Evolutionary conservation across 73 alveolate genomes (phyloP).

Genomic region (Paramecium tetraurelia): DNA sequence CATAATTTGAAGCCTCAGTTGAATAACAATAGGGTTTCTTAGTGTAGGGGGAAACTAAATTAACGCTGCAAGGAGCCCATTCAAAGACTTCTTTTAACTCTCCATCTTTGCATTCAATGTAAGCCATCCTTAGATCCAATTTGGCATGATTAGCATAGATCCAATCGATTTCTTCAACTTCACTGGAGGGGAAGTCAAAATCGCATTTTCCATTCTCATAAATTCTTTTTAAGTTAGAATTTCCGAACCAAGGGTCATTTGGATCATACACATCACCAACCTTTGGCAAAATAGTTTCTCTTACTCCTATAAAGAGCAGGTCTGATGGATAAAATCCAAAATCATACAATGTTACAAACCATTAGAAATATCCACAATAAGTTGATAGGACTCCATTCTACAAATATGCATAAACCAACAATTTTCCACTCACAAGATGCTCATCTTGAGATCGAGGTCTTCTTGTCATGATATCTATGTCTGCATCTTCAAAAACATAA

Average conservation of each 20-base stretch:
- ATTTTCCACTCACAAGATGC: constrained; percentile 80
- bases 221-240: background rate
- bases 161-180: constrained; percentile 45
- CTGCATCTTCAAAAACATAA: constrained; percentile 90
- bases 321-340: constrained; percentile 78
- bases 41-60: constrained; percentile 57
- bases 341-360: constrained; percentile 76
- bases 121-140: constrained; percentile 24
- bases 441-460: constrained; percentile 88
- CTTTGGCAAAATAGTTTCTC: constrained; percentile 65
- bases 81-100: background rate
- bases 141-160: background rate
- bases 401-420: constrained; percentile 74
- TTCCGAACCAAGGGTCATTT: background rate
- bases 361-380: constrained; percentile 75
- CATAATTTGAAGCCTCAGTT: constrained; percentile 92
- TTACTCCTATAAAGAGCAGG: background rate
- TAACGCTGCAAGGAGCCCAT: constrained; percentile 65
- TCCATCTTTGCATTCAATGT: background rate
- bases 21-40: constrained; percentile 75
- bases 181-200: no score
- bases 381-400: constrained; percentile 74
- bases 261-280: constrained; percentile 58
- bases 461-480: constrained; percentile 86
- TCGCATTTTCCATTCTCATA: background rate